These are phyloP conservation scores for Stephanodiscus triporus DNA, from an alignment of 108 stramenopile species.

Conservation along the genomic window DNA sequence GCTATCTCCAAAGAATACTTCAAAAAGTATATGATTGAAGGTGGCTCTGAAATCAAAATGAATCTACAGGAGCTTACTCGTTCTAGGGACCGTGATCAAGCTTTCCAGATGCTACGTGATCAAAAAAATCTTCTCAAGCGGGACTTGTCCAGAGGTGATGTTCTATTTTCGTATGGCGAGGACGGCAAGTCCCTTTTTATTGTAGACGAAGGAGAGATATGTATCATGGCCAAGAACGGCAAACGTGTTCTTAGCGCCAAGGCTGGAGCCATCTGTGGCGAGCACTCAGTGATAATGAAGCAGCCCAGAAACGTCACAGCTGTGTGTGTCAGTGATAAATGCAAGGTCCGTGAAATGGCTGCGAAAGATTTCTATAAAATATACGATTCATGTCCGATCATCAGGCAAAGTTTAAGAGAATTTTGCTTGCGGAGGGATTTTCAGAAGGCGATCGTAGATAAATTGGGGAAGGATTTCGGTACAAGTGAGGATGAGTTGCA, in stretches of 20 bases:
- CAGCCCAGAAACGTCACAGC: background rate
- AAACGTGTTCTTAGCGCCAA: background rate
- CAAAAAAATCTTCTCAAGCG: too few species aligned
- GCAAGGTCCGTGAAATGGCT: slow-evolving; percentile 17
- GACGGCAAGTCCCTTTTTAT: slow-evolving; percentile 4
- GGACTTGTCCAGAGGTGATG: too few species aligned
- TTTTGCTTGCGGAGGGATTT: slow-evolving; percentile 2
- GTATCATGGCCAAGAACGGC: background rate
- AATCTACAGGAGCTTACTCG: too few species aligned
- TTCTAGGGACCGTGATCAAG: too few species aligned
- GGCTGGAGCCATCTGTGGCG: slow-evolving; percentile 1
- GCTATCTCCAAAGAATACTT: slow-evolving; percentile 12
- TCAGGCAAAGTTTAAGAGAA: slow-evolving; percentile 1
- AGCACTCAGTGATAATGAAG: slow-evolving; percentile 1
- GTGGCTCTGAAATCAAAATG: too few species aligned
- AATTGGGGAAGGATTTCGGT: background rate
- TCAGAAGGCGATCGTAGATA: slow-evolving; percentile 10
- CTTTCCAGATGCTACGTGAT: too few species aligned
- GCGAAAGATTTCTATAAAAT: slow-evolving; percentile 2
- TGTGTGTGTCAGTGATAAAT: background rate
- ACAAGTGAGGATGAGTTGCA: slow-evolving; percentile 1
- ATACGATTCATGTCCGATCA: slow-evolving; percentile 8
- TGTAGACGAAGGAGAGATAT: slow-evolving; percentile 6
- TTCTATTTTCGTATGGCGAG: too few species aligned
- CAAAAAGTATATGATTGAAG: background rate